Base-by-base conservation (phyloP, 768 basidiomycete species). In the Rhizopogon salebrosus region DNA sequence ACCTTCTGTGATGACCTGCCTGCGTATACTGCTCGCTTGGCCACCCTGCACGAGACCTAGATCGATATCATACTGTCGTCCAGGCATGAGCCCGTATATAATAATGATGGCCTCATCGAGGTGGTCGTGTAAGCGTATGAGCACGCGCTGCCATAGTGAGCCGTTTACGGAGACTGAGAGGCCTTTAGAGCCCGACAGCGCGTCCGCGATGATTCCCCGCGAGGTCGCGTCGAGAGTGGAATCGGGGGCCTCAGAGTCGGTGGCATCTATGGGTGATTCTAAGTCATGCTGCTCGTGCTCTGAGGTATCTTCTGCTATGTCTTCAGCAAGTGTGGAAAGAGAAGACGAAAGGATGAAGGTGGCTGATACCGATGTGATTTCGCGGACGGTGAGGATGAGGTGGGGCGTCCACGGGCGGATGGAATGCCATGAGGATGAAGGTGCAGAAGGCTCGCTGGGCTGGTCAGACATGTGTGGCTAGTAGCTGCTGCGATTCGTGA, bases 51-150 rank as follows among this genome's bases (percentile, higher is more conserved):
- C 83, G 24, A 95, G 77, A 2, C 79, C 85, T 10, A 97, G 73
- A 62, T 93, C 89, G 48, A 97, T 84, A 62, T 97, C 92, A 61
- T 97, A 97, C 64, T 91, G 89, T 52, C 89, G 79, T 2, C 89
- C 89, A 3, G 92, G 93, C 74, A 89, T 80, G 41, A 98, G 75
- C 1, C 91, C 92, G 54, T 92, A 94, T 24, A 98, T 81, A 54
- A 95, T 89, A 49, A 97, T 91, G 52, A 95, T 82, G 0, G 92
- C 94, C 62, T 95, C 89, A 58, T 95, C 92, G 0, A 79, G 77
- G 49, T 82, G 80, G 40, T 93, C 90, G 63, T 89, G 85, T 55
- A 91, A 82, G 49, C 85, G 82, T 52, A 90, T 82, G 62, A 91
- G 80, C 22, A 90, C 87, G 46, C 84, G 76, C 62, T 85, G 82